Evolutionary conservation across 768 basidiomycete genomes (phyloP), one percentile per base, ranked within the genome.

Genomic region (Solioccasus polychromus): DNA sequence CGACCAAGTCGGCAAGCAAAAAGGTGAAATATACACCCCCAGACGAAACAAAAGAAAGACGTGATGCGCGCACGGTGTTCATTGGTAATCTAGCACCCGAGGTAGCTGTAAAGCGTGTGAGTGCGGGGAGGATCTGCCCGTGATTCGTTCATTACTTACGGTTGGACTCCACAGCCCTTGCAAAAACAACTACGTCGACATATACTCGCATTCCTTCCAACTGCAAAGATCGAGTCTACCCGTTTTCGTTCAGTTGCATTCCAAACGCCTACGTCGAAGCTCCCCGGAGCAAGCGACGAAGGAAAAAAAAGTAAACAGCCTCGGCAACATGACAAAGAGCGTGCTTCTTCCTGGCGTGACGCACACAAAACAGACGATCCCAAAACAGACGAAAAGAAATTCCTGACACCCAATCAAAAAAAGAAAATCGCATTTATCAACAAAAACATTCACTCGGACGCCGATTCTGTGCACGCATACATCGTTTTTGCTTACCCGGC

Each of bases 171-270:
- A 31, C 53, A 96, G 92, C 74, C 85, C 9, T 59, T 82, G 17
- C 78, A 82, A 53, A 92, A 92, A 62, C 79, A 83, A 52, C 71
- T 98, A 23, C 82, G 82, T 49, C 75, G 78, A 22, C 88, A 94
- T 61, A 76, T 97, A 50, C 72, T 92, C 19, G 69, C 83, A 1
- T 75, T 79, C 50, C 74, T 89, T 12, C 83, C 88, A 3, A 67
- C 74, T 0, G 82, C 89, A 42, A 91, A 88, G 70, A 85, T 96
- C 52, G 95, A 98, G 60, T 93, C 92, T 5, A 77, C 82, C 20
- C 90, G 95, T 34, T 96, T 95, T 74, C 90, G 95, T 41, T 96
- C 93, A 14, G 78, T 96, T 39, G 85, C 93, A 1, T 97, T 97
- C 72, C 82, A 88, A 51, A 76, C 75, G 0, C 90, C 95, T 9